These are phyloP conservation scores for Microbotryum saponariae DNA, from an alignment of 1,284 basidiomycete species.

Conservation along the genomic window DNA sequence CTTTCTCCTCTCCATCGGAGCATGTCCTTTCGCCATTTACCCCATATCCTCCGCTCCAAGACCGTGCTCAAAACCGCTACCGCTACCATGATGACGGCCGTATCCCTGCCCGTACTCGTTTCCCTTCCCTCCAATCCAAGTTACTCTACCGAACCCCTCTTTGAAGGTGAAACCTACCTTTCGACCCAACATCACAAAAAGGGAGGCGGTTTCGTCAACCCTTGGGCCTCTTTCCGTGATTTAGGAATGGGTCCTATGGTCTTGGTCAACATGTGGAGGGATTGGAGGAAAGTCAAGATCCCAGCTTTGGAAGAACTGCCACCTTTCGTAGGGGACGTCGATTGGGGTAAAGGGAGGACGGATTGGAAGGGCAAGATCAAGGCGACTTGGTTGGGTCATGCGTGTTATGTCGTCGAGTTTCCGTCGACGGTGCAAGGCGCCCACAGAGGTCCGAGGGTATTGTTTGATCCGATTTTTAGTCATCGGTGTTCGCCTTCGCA, in stretches of 20 bases:
- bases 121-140: too few species aligned
- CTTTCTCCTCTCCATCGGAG: too few species aligned
- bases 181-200: conserved; percentile 18
- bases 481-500: conserved; percentile 55
- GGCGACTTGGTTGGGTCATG: conserved; percentile 66
- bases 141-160: too few species aligned
- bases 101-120: too few species aligned
- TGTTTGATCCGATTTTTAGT: conserved; percentile 65
- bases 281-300: conserved; percentile 2
- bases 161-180: too few species aligned
- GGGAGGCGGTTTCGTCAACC: conserved; percentile 25
- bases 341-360: not conserved
- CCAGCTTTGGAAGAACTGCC: not conserved
- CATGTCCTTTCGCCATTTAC: too few species aligned
- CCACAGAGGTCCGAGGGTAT: conserved; percentile 53
- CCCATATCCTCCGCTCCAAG: too few species aligned
- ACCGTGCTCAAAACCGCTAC: too few species aligned
- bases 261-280: not conserved
- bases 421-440: conserved; percentile 42
- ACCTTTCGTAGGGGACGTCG: not conserved
- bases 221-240: conserved; percentile 13
- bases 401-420: conserved; percentile 61
- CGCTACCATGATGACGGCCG: too few species aligned
- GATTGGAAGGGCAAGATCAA: conserved; percentile 46
- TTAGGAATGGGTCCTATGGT: not conserved